phyloP scores from a whole-genome alignment of 352 stramenopile species.

The Blastocystis sp. region DNA sequence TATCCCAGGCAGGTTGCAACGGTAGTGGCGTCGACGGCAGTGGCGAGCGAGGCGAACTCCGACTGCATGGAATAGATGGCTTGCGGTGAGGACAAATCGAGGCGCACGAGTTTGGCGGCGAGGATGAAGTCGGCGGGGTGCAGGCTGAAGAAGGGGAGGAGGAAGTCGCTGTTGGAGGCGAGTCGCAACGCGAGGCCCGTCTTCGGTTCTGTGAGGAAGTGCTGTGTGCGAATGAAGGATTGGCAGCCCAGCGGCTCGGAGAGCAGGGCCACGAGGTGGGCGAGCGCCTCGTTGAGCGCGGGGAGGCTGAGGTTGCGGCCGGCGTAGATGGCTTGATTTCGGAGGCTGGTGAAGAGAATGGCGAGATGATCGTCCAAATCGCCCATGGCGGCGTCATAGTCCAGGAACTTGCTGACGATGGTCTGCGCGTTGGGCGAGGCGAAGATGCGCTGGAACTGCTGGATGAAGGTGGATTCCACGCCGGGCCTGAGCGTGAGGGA shows the following conservation, averaged over 20 bases:
- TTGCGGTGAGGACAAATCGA: slow-evolving; percentile 6
- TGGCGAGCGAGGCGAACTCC: slow-evolving; percentile 2
- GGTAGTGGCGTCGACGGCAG: not conserved
- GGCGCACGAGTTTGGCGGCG: not conserved
- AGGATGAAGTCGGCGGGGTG: slow-evolving; percentile 57
- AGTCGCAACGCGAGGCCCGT: not conserved
- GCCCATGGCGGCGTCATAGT: not conserved
- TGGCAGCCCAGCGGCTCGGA: not conserved
- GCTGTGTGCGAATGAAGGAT: not conserved
- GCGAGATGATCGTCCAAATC: slow-evolving; percentile 15
- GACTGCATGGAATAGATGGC: not conserved
- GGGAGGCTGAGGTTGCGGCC: not conserved
- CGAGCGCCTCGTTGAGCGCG: not conserved
- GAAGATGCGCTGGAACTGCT: slow-evolving; percentile 33
- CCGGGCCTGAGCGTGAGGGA: not conserved
- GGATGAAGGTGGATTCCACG: not conserved
- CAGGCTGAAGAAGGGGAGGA: slow-evolving; percentile 52
- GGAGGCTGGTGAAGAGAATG: slow-evolving; percentile 8
- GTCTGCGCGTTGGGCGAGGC: not conserved
- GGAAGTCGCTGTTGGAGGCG: slow-evolving; percentile 9
- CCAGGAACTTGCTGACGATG: slow-evolving; percentile 1
- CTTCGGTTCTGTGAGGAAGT: not conserved
- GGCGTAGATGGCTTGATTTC: slow-evolving; percentile 11
- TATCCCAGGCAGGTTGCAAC: not conserved
- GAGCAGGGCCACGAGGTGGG: not conserved